Conservation (phyloP, 148 eudicot genomes). For the Silene latifolia region DNA sequence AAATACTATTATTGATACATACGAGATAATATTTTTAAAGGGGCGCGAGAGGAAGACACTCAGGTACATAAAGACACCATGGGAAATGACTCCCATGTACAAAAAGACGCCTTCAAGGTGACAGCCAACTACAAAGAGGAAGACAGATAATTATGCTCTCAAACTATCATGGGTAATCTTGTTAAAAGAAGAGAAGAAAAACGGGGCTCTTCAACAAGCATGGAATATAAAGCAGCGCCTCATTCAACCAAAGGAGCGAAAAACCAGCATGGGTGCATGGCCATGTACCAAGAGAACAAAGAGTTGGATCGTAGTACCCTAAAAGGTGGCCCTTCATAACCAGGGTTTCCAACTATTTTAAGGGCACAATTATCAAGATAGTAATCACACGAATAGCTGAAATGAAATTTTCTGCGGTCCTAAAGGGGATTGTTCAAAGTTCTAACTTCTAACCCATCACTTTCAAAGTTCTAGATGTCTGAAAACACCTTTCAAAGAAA, state of each 20-base stretch:
- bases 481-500: too few species aligned
- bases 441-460: too few species aligned
- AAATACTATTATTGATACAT: too few species aligned
- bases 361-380: constrained; percentile 1
- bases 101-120: too few species aligned
- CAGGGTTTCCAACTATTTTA: background rate
- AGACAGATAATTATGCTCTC: background rate
- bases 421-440: too few species aligned
- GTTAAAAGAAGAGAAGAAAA: constrained; percentile 9
- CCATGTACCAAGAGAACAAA: constrained; percentile 1
- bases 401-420: background rate
- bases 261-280: background rate
- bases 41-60: background rate
- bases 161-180: background rate
- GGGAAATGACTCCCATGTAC: background rate
- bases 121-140: background rate
- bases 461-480: too few species aligned
- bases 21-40: too few species aligned
- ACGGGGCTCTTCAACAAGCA: background rate
- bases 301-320: background rate
- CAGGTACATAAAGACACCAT: background rate
- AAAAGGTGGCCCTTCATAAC: background rate
- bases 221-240: background rate
- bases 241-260: background rate
- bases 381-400: background rate